A percentile compares a stretch with the other conserved stretches of the same genome.
These are phyloP conservation scores for Mariannaea sp. DNA, from an alignment of 2,329 filamentous ascomycete genomes.

Conservation along the genomic window DNA sequence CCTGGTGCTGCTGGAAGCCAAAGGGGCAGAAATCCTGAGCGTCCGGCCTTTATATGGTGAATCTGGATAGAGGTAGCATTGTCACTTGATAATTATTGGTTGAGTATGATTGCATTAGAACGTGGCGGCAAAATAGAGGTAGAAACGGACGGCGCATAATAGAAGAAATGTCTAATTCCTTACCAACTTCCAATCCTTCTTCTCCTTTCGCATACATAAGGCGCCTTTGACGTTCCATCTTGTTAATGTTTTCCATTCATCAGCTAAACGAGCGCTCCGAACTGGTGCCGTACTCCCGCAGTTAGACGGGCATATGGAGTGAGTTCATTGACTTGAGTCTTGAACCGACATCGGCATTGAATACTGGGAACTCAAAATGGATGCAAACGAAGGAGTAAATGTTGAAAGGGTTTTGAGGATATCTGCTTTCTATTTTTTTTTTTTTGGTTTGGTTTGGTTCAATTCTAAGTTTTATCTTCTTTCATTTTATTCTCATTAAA, in stretches of 20 bases:
- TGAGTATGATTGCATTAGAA: background rate
- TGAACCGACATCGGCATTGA: no score
- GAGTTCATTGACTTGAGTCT: no score
- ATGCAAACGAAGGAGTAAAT: no score
- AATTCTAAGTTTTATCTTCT: conserved; percentile 9
- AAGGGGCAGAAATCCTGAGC: conserved; percentile 14
- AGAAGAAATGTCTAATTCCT: background rate
- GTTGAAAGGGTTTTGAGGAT: background rate
- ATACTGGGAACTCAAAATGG: no score
- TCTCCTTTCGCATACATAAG: background rate
- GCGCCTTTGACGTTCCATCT: no score
- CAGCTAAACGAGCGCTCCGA: no score
- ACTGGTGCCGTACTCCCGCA: no score
- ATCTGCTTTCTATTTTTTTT: conserved; percentile 1
- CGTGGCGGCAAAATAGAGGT: background rate
- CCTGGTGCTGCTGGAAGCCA: conserved; percentile 35
- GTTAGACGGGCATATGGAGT: no score
- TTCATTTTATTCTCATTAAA: conserved; percentile 24
- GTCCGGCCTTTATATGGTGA: no score
- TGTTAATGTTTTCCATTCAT: no score
- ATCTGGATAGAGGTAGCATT: no score
- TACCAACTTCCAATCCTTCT: background rate
- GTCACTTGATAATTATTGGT: background rate
- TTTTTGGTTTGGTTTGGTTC: no score
- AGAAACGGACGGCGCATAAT: background rate